Evolutionary conservation across 106 monocot species (phyloP).

Genomic region (Narthecium ossifragum): DNA sequence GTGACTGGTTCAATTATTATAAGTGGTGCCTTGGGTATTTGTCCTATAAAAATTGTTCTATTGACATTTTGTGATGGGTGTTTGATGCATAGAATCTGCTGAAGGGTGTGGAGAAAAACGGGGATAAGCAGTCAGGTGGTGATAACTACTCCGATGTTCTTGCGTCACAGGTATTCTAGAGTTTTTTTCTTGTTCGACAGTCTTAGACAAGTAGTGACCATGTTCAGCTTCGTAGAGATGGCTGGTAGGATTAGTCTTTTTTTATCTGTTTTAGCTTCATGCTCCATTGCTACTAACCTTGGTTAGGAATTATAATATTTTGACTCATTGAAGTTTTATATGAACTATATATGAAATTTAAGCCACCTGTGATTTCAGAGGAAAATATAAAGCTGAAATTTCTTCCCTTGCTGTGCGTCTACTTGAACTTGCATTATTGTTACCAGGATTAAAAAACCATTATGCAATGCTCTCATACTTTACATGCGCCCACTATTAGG

Average conservation of each 20-base stretch:
- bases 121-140: conserved; percentile 15
- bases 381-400: not conserved
- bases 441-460: too few relatives aligned
- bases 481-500: too few relatives aligned
- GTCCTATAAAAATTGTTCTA: too few relatives aligned
- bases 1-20: too few relatives aligned
- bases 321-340: not conserved
- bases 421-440: too few relatives aligned
- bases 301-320: not conserved
- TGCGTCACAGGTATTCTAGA: conserved; percentile 18
- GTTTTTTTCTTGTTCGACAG: not conserved
- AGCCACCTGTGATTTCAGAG: not conserved
- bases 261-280: not conserved
- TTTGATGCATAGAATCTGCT: conserved; percentile 17
- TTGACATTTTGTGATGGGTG: too few relatives aligned
- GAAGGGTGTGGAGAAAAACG: conserved; percentile 29
- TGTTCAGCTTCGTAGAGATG: not conserved
- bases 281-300: not conserved
- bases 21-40: too few relatives aligned
- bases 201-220: too few relatives aligned
- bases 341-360: not conserved
- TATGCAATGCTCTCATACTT: too few relatives aligned
- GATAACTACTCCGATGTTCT: conserved; percentile 13
- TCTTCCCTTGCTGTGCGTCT: not conserved
- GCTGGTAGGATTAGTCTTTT: not conserved